These are phyloP conservation scores for Lactarius trivialis DNA, from an alignment of 768 basidiomycete species.

Conservation along the genomic window DNA sequence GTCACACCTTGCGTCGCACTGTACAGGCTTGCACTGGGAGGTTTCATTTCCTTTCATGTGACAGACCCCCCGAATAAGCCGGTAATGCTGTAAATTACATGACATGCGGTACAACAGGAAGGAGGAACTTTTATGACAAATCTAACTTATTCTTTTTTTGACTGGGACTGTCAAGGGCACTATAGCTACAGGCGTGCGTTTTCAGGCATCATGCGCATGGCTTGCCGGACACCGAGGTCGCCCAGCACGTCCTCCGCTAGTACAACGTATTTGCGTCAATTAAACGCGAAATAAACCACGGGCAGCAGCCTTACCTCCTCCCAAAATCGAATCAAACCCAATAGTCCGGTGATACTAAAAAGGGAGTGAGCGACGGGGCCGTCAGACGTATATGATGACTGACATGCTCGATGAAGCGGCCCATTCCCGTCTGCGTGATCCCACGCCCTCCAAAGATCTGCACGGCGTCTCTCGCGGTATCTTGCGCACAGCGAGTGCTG, in stretches of 20 bases:
- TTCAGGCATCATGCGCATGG: slow-evolving; percentile 68
- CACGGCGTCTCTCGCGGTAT: slow-evolving; percentile 76
- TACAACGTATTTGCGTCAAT: slow-evolving; percentile 1
- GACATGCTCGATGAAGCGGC: slow-evolving; percentile 65
- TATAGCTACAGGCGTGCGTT: slow-evolving; percentile 48
- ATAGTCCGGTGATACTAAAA: slow-evolving; percentile 57
- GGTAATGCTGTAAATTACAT: background rate
- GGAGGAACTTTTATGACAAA: background rate
- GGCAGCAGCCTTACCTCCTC: slow-evolving; percentile 42
- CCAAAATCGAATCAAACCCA: slow-evolving; percentile 63
- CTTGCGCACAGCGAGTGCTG: slow-evolving; percentile 65
- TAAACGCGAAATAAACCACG: background rate
- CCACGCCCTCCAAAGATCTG: slow-evolving; percentile 84
- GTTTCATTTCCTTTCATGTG: too few species aligned
- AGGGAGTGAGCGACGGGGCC: background rate
- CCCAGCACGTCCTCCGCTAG: slow-evolving; percentile 73
- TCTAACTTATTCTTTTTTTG: too few species aligned
- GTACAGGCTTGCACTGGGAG: too few species aligned
- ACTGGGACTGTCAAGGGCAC: too few species aligned
- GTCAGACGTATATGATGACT: slow-evolving; percentile 24
- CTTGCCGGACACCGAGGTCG: slow-evolving; percentile 78
- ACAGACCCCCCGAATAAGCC: too few species aligned
- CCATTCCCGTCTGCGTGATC: slow-evolving; percentile 84
- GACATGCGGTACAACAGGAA: background rate
- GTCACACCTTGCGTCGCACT: too few species aligned